Base-by-base conservation (phyloP, 2,329 filamentous ascomycete genomes). In the Paraconiothyrium sp. region DNA sequence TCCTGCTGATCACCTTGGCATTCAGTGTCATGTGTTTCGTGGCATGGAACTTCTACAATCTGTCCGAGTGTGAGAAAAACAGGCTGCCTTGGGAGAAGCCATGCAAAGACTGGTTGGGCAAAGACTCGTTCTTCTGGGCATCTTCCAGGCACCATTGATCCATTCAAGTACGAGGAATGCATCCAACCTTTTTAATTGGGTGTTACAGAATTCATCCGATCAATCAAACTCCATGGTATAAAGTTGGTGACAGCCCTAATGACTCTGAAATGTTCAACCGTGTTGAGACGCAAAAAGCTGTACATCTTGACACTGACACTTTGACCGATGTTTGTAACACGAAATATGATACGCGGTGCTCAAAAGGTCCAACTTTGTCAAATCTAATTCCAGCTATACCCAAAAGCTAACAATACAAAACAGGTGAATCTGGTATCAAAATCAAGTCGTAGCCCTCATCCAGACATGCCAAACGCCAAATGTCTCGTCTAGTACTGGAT, bases 71-170 rank as follows among this genome's bases (percentile, higher is more conserved):
- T 54, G 67, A 72, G 61, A 71, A 69, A 60, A 54, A 70, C 13
- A 47, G 67, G 55, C 34, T 67, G 56, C 68, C 69, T 46, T 72
- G 67, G 67, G 68, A 70, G 2, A 67, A 67, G 55, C 63, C 67
- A 11, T 72, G 69, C 54, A 70, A 69, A 35, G 64, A 70, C 61
- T 72, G 69, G 69, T 49, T 72, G 16, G 67, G 69, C 16, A 65
- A 61, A 43, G 66, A 64, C 37, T 54, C 49, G 7, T 43, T 60
- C 14, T 20, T 56, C 14, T 51, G 58, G 46, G n/a, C 22, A 6
- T 20, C 39, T 22, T 34, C 7, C 5, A 7, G 52, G 39, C 24
- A 24, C 13, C 39, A 55, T 16, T 55, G 52, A 55, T 20, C 16
- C 27, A 46, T 24, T 7, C 43, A 46, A 37, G 3, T 24, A 22